phyloP scores from a whole-genome alignment of 2,329 filamentous ascomycete genomes.

The Penicillium sp. region DNA sequence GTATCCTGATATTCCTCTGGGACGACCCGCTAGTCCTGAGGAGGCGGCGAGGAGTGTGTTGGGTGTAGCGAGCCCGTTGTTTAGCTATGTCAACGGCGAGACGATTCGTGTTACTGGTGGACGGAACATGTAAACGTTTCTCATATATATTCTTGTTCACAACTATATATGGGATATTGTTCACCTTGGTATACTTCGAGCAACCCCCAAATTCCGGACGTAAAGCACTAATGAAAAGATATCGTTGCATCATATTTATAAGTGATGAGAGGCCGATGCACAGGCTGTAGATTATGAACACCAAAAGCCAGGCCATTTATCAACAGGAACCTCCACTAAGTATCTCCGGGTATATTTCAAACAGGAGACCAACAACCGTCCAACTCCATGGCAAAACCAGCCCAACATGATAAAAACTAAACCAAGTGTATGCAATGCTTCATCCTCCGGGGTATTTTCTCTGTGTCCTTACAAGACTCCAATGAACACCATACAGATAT shows the following conservation, averaged over 20 bases:
- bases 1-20: constrained; percentile 75
- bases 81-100: constrained; percentile 85
- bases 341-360: constrained; percentile 10
- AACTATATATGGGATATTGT: neutral
- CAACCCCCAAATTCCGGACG: too few species aligned
- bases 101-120: constrained; percentile 87
- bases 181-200: too few species aligned
- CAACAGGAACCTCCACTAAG: constrained; percentile 3
- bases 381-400: constrained; percentile 15
- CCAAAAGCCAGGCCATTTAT: constrained; percentile 11
- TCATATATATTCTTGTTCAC: neutral
- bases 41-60: constrained; percentile 81
- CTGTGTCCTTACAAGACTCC: neutral
- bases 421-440: constrained; percentile 18
- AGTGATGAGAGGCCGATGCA: neutral
- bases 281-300: neutral
- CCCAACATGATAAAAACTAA: neutral
- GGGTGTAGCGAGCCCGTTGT: constrained; percentile 79
- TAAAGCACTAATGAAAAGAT: too few species aligned
- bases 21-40: constrained; percentile 75
- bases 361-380: constrained; percentile 10
- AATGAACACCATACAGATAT: neutral
- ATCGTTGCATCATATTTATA: neutral
- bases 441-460: constrained; percentile 22
- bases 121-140: constrained; percentile 58